Base-by-base conservation (phyloP, 257 asterid species). In the Datura wrightii region DNA sequence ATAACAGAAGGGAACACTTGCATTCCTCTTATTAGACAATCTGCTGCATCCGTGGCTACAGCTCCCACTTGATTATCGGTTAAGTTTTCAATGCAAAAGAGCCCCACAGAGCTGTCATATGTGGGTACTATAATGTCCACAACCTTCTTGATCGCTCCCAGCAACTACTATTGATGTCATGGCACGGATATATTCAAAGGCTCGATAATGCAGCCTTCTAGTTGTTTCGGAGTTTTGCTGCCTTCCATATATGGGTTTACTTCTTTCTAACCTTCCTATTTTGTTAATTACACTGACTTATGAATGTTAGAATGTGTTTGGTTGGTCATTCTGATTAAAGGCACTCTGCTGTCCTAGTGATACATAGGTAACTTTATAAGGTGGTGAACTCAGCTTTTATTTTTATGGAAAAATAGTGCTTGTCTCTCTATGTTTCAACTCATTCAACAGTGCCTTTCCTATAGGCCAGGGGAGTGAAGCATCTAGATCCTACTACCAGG, bases 401-500 rank as follows among this genome's bases (percentile, higher is more conserved):
- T 50, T 24, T 76, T 52, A 7, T 76, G 50, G 62, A 37, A 31
- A 24, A 76, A 1, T 74, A 76, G 6, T 76, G 82, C 44, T 76
- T 31, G 82, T 52, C 62, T 9, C 13, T 76, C 62, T 50, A 74
- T 74, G 82, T 15, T 52, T 76, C 82, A 76, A 76, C 46, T 70
- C 63, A 83, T 82, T 81, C 62, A 69, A 82, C 46, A 58, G 70
- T 82, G 39, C 74, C 74, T 78, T 52, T 81, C 48, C 88, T 89
- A 63, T 87, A 94, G 97, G 95, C 83, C 94, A 91, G 88, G 97
- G 94, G 59, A 92, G 84, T 83, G 97, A 93, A 79, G 90, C 92
- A 42, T 89, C 97, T 66, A 90, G 97, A 90, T 87, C 98, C 55
- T 93, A 91, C 88, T 92, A 93, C 92, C 95, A 93, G 84, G 92